phyloP scores from a whole-genome alignment of 2,329 filamentous ascomycete species.

The Arthrobotrys pseudoclavata region DNA sequence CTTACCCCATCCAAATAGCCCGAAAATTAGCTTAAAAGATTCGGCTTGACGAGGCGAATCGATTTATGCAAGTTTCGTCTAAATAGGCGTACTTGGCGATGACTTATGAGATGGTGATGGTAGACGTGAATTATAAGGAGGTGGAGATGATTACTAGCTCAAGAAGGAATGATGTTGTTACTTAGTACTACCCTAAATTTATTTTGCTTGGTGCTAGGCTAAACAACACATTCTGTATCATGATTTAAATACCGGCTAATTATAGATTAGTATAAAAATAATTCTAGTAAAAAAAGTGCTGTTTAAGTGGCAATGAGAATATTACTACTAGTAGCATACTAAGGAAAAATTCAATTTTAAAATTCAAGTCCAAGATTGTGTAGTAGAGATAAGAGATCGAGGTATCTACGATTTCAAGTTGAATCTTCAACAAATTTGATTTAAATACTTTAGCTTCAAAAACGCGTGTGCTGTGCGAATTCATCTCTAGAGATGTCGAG shows the following conservation, averaged over 20 bases:
- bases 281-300: too few species aligned
- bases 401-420: too few species aligned
- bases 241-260: too few species aligned
- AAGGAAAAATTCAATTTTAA: too few species aligned
- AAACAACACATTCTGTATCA: slow-evolving; percentile 34
- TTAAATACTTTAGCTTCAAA: background rate
- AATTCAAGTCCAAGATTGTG: too few species aligned
- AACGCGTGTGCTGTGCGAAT: background rate
- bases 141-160: background rate
- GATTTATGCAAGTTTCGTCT: slow-evolving; percentile 46
- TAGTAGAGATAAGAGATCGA: too few species aligned
- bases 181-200: background rate
- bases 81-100: slow-evolving; percentile 41
- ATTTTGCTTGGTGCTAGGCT: background rate
- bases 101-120: background rate
- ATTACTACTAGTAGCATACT: too few species aligned
- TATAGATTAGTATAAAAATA: too few species aligned
- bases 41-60: slow-evolving; percentile 22
- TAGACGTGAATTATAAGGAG: slow-evolving; percentile 18
- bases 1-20: slow-evolving; percentile 26
- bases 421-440: too few species aligned
- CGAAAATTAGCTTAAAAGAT: slow-evolving; percentile 37
- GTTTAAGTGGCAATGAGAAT: too few species aligned
- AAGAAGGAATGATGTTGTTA: slow-evolving; percentile 15
- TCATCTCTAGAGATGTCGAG: background rate